phyloP scores from a whole-genome alignment of 2,329 filamentous ascomycete genomes.

The Arthrobotrys iridis region DNA sequence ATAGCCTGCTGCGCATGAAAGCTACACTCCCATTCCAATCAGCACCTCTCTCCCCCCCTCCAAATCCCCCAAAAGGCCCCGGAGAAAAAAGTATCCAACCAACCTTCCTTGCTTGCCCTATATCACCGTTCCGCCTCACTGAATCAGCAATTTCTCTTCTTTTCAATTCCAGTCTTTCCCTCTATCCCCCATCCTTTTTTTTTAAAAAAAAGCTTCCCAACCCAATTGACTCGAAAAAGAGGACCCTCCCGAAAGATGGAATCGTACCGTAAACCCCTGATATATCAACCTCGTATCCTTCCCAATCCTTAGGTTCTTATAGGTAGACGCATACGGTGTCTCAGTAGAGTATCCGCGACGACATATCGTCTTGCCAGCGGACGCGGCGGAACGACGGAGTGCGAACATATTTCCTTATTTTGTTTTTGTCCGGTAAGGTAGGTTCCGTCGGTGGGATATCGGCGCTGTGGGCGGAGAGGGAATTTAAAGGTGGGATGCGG shows the following conservation, averaged over 20 bases:
- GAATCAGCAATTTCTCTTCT: constrained; percentile 15
- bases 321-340: constrained; percentile 66
- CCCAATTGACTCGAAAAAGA: not conserved
- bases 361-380: constrained; percentile 25
- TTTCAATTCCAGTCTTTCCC: too few relatives aligned
- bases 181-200: too few relatives aligned
- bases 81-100: not conserved
- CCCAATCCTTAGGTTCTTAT: constrained; percentile 74
- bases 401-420: constrained; percentile 23
- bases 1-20: constrained; percentile 98
- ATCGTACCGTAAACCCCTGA: constrained; percentile 72
- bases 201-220: not conserved
- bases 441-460: not conserved
- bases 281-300: constrained; percentile 74
- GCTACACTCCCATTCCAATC: constrained; percentile 65
- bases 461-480: not conserved
- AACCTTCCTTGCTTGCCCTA: constrained; percentile 55
- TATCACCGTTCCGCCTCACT: not conserved
- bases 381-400: constrained; percentile 47
- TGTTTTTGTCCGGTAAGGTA: not conserved
- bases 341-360: constrained; percentile 45
- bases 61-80: not conserved
- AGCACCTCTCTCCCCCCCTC: not conserved
- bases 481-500: not conserved
- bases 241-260: not conserved